Evolutionary conservation across 2,329 filamentous ascomycete genomes (phyloP).

Genomic region (Trichoderma harzianum): DNA sequence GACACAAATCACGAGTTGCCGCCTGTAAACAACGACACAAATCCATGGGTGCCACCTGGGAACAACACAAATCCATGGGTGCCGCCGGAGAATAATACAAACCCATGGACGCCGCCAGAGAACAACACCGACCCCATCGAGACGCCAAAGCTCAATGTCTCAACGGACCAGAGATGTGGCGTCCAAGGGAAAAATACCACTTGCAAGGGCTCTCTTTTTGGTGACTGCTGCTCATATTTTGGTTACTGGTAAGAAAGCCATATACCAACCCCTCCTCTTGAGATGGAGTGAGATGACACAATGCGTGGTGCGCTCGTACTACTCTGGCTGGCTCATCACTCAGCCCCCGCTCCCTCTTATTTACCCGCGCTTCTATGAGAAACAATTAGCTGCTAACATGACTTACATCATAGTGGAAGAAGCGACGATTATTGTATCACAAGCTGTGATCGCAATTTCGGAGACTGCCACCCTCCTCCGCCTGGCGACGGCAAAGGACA

Average conservation of each 20-base stretch:
- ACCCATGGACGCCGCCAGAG: background rate
- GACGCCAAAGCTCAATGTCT: conserved; percentile 26
- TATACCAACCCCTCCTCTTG: background rate
- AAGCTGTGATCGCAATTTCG: conserved; percentile 37
- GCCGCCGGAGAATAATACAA: background rate
- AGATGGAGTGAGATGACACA: background rate
- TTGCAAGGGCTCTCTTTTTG: conserved; percentile 35
- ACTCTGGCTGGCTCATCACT: background rate
- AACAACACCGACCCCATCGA: background rate
- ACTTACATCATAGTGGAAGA: conserved; percentile 28
- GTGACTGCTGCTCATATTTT: conserved; percentile 40
- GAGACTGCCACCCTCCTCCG: conserved; percentile 30
- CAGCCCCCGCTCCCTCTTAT: background rate
- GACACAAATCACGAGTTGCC: background rate
- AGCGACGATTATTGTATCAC: conserved; percentile 35
- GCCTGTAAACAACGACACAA: background rate
- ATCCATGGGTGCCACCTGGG: background rate
- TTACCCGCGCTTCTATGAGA: background rate
- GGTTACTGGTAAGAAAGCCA: conserved; percentile 39
- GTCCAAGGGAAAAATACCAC: conserved; percentile 26
- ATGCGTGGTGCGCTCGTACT: background rate
- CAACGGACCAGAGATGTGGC: conserved; percentile 38
- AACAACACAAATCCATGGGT: background rate
- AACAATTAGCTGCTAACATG: background rate
- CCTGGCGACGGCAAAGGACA: conserved; percentile 22